A percentile compares a stretch with the other conserved stretches of the same genome.
Conservation (phyloP, 2,329 filamentous ascomycete species). For the Stylonectria norvegica region DNA sequence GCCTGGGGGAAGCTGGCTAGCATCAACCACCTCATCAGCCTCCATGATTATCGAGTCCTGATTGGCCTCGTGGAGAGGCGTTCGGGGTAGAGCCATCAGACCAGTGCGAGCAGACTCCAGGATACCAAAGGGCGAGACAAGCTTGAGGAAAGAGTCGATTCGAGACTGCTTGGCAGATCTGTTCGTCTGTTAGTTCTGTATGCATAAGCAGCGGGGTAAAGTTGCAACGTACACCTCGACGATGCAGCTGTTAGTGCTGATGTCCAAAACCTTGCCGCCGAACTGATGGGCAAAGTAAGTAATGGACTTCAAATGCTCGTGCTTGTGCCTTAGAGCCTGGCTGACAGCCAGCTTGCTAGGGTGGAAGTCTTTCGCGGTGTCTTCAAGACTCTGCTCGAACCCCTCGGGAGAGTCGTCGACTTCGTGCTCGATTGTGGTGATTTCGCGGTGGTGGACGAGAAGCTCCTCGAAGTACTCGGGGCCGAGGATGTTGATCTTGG, state of each 20-base stretch:
- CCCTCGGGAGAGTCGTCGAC: conserved; percentile 43
- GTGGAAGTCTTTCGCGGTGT: conserved; percentile 70
- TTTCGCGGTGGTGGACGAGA: conserved; percentile 91
- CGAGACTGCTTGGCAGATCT: conserved; percentile 88
- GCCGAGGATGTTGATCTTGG: conserved; percentile 94
- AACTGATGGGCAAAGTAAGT: conserved; percentile 98
- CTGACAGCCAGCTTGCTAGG: conserved; percentile 81
- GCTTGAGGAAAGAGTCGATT: conserved; percentile 97
- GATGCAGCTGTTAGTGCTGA: conserved; percentile 97
- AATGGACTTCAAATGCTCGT: conserved; percentile 93
- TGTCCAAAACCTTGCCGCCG: conserved; percentile 94
- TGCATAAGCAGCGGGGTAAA: background rate
- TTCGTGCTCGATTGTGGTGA: conserved; percentile 50
- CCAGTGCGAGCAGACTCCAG: conserved; percentile 93
- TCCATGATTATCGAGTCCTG: conserved; percentile 75
- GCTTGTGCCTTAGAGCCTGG: conserved; percentile 91
- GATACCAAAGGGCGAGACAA: conserved; percentile 91
- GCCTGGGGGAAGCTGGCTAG: conserved; percentile 88
- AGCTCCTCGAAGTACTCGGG: conserved; percentile 99
- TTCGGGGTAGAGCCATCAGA: conserved; percentile 93
- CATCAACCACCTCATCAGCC: conserved; percentile 90
- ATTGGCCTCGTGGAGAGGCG: conserved; percentile 72
- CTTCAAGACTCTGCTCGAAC: conserved; percentile 41
- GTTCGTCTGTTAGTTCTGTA: conserved; percentile 3
- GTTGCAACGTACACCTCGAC: conserved; percentile 76